phyloP scores from a whole-genome alignment of 2,329 filamentous ascomycete species.

The Colletotrichum higginsianum region DNA sequence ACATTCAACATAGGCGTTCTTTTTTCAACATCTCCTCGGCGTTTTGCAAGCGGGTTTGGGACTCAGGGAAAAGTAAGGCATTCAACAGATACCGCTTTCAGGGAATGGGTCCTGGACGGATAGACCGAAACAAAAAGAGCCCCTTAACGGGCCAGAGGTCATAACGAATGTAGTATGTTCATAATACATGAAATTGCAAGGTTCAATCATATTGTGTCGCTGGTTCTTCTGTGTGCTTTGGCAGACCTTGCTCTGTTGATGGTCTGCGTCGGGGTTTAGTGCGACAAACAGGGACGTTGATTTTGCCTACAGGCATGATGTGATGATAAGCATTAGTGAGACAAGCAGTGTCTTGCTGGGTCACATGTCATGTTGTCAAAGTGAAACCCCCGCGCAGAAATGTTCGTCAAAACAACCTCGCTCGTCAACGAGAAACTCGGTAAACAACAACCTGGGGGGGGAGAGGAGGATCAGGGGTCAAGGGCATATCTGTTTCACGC shows the following conservation, averaged over 20 bases:
- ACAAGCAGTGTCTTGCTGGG: background rate
- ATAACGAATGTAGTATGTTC: slow-evolving; percentile 35
- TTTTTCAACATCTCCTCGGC: slow-evolving; percentile 45
- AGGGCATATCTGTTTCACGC: too few species aligned
- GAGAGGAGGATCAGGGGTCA: background rate
- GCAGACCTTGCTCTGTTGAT: background rate
- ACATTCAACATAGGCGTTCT: slow-evolving; percentile 46
- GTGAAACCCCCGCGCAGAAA: background rate
- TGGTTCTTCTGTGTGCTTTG: background rate
- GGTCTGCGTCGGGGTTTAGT: background rate
- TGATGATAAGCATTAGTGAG: background rate
- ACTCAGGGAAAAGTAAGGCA: slow-evolving; percentile 43
- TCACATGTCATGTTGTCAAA: slow-evolving; percentile 9
- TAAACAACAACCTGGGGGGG: background rate
- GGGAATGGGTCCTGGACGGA: slow-evolving; percentile 34
- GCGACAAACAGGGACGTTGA: background rate
- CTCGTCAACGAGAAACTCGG: slow-evolving; percentile 25
- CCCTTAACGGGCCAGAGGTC: slow-evolving; percentile 44
- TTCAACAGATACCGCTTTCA: slow-evolving; percentile 45
- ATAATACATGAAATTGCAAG: slow-evolving; percentile 41
- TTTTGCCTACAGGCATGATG: background rate
- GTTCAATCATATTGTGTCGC: slow-evolving; percentile 4
- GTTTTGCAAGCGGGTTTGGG: slow-evolving; percentile 44
- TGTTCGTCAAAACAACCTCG: background rate
- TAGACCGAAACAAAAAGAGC: slow-evolving; percentile 40